These are phyloP conservation scores for Phytophthora lateralis DNA, from an alignment of 352 stramenopile species.

Conservation along the genomic window DNA sequence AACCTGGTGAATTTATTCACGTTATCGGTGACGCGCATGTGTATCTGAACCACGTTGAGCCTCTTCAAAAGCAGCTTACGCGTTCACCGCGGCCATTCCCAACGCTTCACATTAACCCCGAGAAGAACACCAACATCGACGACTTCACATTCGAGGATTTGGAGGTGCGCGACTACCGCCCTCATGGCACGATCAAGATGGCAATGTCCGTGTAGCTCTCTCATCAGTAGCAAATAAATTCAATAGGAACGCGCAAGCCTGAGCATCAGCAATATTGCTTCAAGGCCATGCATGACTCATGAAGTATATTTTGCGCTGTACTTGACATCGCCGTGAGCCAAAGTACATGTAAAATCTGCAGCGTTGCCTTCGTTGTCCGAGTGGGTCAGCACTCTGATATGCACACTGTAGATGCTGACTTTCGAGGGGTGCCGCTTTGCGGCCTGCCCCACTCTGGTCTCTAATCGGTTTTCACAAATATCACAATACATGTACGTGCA, in stretches of 20 bases:
- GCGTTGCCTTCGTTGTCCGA: too few relatives aligned
- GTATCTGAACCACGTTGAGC: conserved; percentile 99
- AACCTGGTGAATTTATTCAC: conserved; percentile 98
- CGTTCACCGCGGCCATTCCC: conserved; percentile 95
- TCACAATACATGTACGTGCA: too few relatives aligned
- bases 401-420: too few relatives aligned
- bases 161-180: conserved; percentile 95
- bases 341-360: too few relatives aligned
- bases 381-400: too few relatives aligned
- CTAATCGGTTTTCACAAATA: too few relatives aligned
- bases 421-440: too few relatives aligned
- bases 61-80: conserved; percentile 95
- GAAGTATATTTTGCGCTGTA: too few relatives aligned
- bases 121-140: conserved; percentile 93
- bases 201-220: conserved; percentile 94
- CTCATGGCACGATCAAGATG: conserved; percentile 98
- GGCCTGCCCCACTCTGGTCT: too few relatives aligned
- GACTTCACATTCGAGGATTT: conserved; percentile 97
- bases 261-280: too few relatives aligned
- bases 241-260: neutral
- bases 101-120: conserved; percentile 90
- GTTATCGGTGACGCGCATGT: conserved; percentile 99
- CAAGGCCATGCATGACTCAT: too few relatives aligned
- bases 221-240: neutral
- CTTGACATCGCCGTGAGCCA: too few relatives aligned